Conservation (phyloP, 2,329 filamentous ascomycete species). For the Fusarium mexicanum region DNA sequence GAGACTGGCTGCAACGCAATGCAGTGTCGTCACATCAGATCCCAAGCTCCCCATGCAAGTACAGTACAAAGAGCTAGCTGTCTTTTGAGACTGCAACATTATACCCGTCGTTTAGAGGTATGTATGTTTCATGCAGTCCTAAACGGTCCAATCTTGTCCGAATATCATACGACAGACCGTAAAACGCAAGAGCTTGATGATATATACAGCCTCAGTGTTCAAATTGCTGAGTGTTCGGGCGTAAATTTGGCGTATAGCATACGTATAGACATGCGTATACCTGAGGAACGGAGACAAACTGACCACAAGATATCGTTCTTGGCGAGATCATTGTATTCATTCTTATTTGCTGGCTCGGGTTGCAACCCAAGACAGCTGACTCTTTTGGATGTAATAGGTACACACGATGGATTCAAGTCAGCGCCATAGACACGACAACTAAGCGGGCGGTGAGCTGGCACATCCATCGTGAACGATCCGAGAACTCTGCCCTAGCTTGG, state of each 20-base stretch:
- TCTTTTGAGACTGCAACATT: not conserved
- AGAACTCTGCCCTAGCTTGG: not conserved
- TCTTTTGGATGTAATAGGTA: not conserved
- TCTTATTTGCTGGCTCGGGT: not conserved
- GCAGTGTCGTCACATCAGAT: not conserved
- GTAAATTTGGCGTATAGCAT: not conserved
- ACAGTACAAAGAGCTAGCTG: not conserved
- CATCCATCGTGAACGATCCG: not conserved
- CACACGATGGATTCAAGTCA: slow-evolving; percentile 1
- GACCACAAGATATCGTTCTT: not conserved
- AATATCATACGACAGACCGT: slow-evolving; percentile 6
- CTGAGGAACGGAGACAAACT: not conserved
- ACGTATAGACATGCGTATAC: not conserved
- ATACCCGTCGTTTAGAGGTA: not conserved
- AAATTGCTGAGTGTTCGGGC: not conserved
- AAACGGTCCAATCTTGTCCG: not conserved
- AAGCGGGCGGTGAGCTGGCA: not conserved
- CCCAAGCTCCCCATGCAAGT: not conserved
- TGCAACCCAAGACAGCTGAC: not conserved
- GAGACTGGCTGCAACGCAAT: not conserved
- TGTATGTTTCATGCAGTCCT: not conserved
- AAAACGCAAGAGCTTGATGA: not conserved
- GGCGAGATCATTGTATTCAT: not conserved
- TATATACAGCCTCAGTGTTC: not conserved
- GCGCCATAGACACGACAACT: not conserved